phyloP scores from a whole-genome alignment of 2,329 filamentous ascomycete species.

The Alternaria consortialis region DNA sequence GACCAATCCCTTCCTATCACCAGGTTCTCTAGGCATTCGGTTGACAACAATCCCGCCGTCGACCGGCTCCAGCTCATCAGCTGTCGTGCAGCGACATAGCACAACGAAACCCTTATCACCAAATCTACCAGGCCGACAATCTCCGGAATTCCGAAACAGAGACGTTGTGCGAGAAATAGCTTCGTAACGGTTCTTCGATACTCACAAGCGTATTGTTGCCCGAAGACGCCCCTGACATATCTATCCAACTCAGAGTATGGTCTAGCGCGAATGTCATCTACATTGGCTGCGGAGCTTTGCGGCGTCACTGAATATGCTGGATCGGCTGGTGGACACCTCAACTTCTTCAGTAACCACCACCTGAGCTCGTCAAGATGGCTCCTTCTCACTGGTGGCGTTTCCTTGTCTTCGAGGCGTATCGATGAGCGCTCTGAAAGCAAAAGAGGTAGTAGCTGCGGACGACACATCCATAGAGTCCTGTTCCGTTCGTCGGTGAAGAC shows the following conservation, averaged over 20 bases:
- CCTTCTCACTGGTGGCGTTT: constrained; percentile 3
- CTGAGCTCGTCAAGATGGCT: constrained; percentile 37
- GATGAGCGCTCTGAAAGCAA: constrained; percentile 27
- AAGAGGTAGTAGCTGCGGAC: constrained; percentile 59
- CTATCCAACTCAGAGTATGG: constrained; percentile 53
- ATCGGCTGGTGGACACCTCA: constrained; percentile 53
- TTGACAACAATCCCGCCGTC: not conserved
- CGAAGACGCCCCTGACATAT: constrained; percentile 40
- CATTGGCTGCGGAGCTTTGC: constrained; percentile 18
- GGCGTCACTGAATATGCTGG: constrained; percentile 48
- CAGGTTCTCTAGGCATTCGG: not conserved
- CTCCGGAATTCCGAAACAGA: constrained; percentile 49
- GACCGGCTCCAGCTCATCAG: constrained; percentile 23
- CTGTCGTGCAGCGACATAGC: constrained; percentile 34
- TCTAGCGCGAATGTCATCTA: constrained; percentile 51
- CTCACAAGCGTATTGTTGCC: constrained; percentile 24
- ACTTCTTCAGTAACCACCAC: constrained; percentile 50
- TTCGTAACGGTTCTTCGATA: constrained; percentile 53
- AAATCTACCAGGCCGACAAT: constrained; percentile 74
- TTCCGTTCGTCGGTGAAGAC: constrained; percentile 62
- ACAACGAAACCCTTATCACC: constrained; percentile 71
- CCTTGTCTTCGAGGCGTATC: constrained; percentile 49
- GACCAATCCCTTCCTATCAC: not conserved
- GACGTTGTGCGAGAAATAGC: constrained; percentile 55
- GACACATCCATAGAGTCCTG: constrained; percentile 66